Evolutionary conservation across 1,139 yeast genomes (phyloP), one percentile per base, ranked within the genome.

Genomic region (Pichia sp.): DNA sequence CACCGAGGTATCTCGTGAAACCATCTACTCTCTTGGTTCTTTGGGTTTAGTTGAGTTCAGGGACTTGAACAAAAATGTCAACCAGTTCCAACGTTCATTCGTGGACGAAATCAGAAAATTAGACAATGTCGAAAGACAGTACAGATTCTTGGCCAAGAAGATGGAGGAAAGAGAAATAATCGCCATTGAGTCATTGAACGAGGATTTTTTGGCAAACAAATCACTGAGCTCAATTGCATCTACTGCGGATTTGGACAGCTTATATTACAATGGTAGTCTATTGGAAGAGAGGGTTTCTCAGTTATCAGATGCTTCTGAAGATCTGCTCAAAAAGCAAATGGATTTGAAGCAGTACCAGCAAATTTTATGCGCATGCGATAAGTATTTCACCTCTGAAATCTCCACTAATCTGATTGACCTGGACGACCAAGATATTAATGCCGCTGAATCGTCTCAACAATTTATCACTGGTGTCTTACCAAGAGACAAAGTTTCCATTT

Each of bases 231-330:
- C 50, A 27, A 49, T 58, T 3, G 29, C 59, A 37, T 73, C 77
- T 35, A 78, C 84, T 43, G 71, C 82, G 33, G 86, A 81, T 45
- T 79, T 90, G 52, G 96, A 87, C 58, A 92, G 81, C 49, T 73
- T 81, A 55, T 78, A 77, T 33, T 82, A 79, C 48, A 79, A 75
- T 55, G 83, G 90, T 1, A 77, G 76, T 48, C 62, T 73, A 11
- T 64, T 80, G 37, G 90, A 83, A 59, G 74, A 73, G 44, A 69
- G 86, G 52, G 64, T 83, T 42, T 54, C 62, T 27, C 81, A 79
- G 53, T 65, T 83, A 62, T 72, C 72, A 44, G 75, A 71, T 40
- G 73, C 85, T 23, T 66, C 79, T 47, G 77, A 75, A 41, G 70
- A 73, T 39, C 65, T 83, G 51, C 67, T 76, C 52, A 57, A 65